These are phyloP conservation scores for Kwoniella europaea DNA, from an alignment of 768 basidiomycete species.

Conservation along the genomic window DNA sequence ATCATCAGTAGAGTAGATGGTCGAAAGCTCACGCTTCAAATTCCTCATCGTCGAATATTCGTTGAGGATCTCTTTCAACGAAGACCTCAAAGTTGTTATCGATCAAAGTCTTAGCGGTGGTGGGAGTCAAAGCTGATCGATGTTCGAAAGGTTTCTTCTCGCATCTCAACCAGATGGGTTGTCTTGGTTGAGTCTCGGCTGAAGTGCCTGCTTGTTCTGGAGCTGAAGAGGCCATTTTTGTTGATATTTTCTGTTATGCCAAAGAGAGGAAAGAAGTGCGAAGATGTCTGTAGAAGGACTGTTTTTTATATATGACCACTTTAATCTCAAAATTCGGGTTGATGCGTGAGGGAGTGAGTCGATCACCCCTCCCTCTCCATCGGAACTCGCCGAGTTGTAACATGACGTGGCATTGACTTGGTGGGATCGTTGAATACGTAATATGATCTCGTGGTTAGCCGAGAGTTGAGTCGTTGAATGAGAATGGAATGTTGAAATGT, in stretches of 20 bases:
- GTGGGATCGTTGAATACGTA: background rate
- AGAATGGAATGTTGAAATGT: too few relatives aligned
- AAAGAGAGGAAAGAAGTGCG: background rate
- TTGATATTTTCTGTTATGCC: background rate
- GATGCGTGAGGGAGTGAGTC: background rate
- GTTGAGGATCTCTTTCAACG: slow-evolving; percentile 90
- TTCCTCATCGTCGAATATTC: slow-evolving; percentile 92
- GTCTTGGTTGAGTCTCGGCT: slow-evolving; percentile 52
- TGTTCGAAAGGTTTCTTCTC: slow-evolving; percentile 95
- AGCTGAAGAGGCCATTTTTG: slow-evolving; percentile 24
- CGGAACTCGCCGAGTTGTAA: background rate
- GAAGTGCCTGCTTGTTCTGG: slow-evolving; percentile 53
- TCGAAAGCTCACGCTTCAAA: slow-evolving; percentile 76
- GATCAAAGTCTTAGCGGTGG: slow-evolving; percentile 83
- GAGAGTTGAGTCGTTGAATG: background rate
- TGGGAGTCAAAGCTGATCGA: slow-evolving; percentile 89
- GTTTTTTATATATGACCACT: background rate
- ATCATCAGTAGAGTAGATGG: background rate
- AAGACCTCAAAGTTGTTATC: slow-evolving; percentile 85
- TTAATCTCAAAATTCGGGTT: background rate
- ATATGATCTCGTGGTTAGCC: background rate
- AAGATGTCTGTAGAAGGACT: background rate
- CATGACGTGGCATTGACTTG: background rate
- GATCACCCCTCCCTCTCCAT: slow-evolving; percentile 1
- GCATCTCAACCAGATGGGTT: slow-evolving; percentile 87